phyloP scores from a whole-genome alignment of 306 rosid genomes.

The Hylodesmum podocarpum region DNA sequence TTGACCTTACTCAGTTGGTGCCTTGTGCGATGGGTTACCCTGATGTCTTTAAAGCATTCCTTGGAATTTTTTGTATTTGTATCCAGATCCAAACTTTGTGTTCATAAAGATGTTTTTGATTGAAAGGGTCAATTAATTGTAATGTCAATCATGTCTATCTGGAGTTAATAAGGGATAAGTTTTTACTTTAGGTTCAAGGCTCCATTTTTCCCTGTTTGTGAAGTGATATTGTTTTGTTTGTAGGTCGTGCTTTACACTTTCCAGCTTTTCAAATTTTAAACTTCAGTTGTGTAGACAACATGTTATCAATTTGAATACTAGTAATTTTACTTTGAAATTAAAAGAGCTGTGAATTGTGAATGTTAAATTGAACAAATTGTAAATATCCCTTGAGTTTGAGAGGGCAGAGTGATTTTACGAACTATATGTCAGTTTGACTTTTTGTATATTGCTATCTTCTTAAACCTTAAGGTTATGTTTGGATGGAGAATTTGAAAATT shows the following conservation, averaged over 20 bases:
- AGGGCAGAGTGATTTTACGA: background rate
- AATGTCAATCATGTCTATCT: constrained; percentile 4
- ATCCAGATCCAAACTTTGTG: background rate
- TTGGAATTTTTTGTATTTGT: background rate
- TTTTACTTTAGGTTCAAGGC: background rate
- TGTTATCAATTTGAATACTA: background rate
- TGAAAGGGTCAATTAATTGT: constrained; percentile 8
- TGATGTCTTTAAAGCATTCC: constrained; percentile 1
- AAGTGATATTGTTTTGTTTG: background rate
- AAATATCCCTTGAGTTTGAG: background rate
- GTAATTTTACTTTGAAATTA: constrained; percentile 5
- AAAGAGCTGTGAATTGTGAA: background rate
- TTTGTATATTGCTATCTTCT: background rate
- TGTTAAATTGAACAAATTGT: background rate
- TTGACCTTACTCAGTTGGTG: background rate
- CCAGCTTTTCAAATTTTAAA: constrained; percentile 2
- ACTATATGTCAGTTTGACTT: constrained; percentile 1
- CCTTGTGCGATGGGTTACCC: background rate
- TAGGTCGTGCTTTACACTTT: background rate
- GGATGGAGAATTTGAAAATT: too few species aligned
- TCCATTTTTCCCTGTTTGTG: background rate
- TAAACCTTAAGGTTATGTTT: too few species aligned
- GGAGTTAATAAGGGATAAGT: background rate
- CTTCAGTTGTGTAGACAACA: background rate
- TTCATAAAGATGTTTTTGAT: background rate